Evolutionary conservation across 1,284 basidiomycete species (phyloP), one percentile per base, ranked within the genome.

Genomic region (Stygiomarasmius scandens): DNA sequence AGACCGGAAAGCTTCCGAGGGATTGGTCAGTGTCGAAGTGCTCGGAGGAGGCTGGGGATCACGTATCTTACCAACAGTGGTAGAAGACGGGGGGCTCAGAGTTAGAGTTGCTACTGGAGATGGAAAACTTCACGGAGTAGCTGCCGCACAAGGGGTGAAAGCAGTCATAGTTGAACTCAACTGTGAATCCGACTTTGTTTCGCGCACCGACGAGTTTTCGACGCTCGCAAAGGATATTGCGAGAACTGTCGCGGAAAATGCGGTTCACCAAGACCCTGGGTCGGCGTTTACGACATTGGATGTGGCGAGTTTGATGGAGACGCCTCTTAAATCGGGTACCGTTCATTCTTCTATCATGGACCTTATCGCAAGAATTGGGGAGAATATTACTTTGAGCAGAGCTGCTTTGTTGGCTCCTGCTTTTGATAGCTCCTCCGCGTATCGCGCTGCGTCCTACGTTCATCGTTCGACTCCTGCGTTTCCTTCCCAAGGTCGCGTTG

Each of bases 181-280:
- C 67, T 98, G 96, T 79, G 96, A 98, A 77, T 98, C 96, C 44
- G 96, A 98, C 75, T 98, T 98, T 71, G 96, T 98, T 12, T 93
- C 89, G 16, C 79, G 93, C 63, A 96, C 95, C 69, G 85, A 90
- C 58, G 80, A 96, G 9, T 98, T 98, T 68, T 79, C 83, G 6
- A 81, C 82, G 58, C 83, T 96, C 27, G 89, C 92, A 12, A 79
- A 83, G 38, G 89, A 94, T 63, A 88, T 98, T 63, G 90, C 94
- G 2, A 89, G 94, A 66, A 95, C 94, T 1, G 86, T 91, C 24
- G 95, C 95, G 1, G 92, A 89, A 70, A 80, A 94, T 54, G 77
- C 85, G 0, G 34, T 73, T 74, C 34, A 48, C 14, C 47, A 55
- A 14, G 16, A 27, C 16, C 12, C 29, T 19, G 19, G 22, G 14